Base-by-base conservation (phyloP, 805 yeast genomes). In the Candida gorgasii region DNA sequence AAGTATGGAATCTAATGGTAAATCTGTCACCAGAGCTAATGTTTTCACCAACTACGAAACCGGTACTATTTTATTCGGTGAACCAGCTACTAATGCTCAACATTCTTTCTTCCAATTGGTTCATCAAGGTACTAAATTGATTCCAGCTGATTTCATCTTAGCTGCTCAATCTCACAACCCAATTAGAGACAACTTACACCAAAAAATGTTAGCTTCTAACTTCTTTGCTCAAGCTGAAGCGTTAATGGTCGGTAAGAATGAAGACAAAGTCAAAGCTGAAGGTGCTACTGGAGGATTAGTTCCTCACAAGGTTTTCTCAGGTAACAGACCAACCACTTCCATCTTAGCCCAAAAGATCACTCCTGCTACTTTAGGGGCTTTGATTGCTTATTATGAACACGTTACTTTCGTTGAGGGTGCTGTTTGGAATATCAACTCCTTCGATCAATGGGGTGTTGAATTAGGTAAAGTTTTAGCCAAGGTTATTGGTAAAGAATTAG, bases 371-470 rank as follows among this genome's bases (percentile, higher is more conserved):
- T 79, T 93, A 53, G 99, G 99, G 73, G 80, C 98, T 35, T 78
- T 93, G 71, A 93, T 93, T 65, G 97, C 96, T 34, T 93, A 93
- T 81, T 93, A 93, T 76, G 99, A 93, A 75, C 97, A 89, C 66
- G 80, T 89, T 47, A 92, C 98, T 31, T 93, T 93, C 73, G 90
- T 90, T 46, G 99, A 93, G 75, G 99, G 99, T 73, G 99, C 99
- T 45, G 73, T 93, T 61, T 92, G 99, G 99, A 93, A 95, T 80
- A 90, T 93, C 76, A 93, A 93, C 83, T 92, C 98, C 14, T 93
- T 89, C 65, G 99, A 93, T 76, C 99, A 93, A 78, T 93, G 98
- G 96, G 99, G 99, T 72, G 99, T 93, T 60, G 99, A 93, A 76
- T 86, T 93, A 58, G 99, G 99, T 67, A 93, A 93, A 76, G 95